Evolutionary conservation across 2,329 filamentous ascomycete species (phyloP).

Genomic region (Colletotrichum sp.): DNA sequence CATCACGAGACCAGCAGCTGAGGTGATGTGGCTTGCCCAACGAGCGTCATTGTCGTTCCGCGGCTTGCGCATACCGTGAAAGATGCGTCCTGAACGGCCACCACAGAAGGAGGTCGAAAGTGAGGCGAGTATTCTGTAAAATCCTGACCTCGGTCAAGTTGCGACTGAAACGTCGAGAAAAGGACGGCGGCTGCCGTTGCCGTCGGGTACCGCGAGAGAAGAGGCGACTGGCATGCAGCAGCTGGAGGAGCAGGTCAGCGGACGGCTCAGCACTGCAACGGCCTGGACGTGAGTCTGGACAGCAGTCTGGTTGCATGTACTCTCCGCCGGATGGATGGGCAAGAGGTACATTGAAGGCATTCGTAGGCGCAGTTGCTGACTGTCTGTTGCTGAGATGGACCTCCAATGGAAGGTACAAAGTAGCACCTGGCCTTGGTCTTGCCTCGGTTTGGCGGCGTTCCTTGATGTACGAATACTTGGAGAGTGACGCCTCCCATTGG

Average conservation of each 20-base stretch:
- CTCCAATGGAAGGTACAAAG: not conserved
- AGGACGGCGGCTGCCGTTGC: not conserved
- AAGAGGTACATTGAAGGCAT: not conserved
- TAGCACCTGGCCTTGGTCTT: not conserved
- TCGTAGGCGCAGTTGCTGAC: not conserved
- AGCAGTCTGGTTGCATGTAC: not conserved
- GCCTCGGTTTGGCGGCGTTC: not conserved
- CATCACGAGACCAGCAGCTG: not conserved
- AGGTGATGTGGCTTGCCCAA: not conserved
- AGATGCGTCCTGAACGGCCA: not conserved
- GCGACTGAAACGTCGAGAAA: not conserved
- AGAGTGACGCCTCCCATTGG: not conserved
- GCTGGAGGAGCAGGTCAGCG: not conserved
- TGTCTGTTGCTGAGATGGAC: not conserved
- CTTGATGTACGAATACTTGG: not conserved
- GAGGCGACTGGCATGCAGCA: not conserved
- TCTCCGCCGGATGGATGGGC: not conserved
- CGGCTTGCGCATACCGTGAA: not conserved
- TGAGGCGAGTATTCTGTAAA: not conserved
- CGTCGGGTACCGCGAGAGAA: not conserved
- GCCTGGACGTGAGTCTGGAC: not conserved
- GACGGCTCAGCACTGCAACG: not conserved
- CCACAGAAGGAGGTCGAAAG: not conserved
- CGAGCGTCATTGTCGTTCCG: not conserved
- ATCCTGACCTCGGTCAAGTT: not conserved